Conservation (phyloP, 129 eudicot species). For the Helianthus annuus region HanXRQr2.0-SUNRISE NC_035435.2:18070856-18071355, state of each 20-base stretch:
- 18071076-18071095: slow-evolving; percentile 74
- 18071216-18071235: slow-evolving; percentile 37
- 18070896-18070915: slow-evolving; percentile 38
- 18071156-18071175: not conserved
- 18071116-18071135: not conserved
- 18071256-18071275: slow-evolving; percentile 35
- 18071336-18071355: not conserved
- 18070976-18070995: slow-evolving; percentile 53
- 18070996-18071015: slow-evolving; percentile 52
- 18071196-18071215: slow-evolving; percentile 11
- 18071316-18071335: slow-evolving; percentile 1
- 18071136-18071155: not conserved
- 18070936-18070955: slow-evolving; percentile 40
- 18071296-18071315: slow-evolving; percentile 12
- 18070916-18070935: slow-evolving; percentile 36
- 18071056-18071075: slow-evolving; percentile 38
- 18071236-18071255: slow-evolving; percentile 27
- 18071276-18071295: slow-evolving; percentile 34
- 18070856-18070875: slow-evolving; percentile 46
- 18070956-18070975: slow-evolving; percentile 58
- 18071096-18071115: slow-evolving; percentile 63
- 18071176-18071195: slow-evolving; percentile 27
- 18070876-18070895: slow-evolving; percentile 31
- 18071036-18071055: slow-evolving; percentile 24
- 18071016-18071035: slow-evolving; percentile 24